These are phyloP conservation scores for Corchorus olitorius DNA, from an alignment of 345 rosid species.

Conservation along the genomic window DNA sequence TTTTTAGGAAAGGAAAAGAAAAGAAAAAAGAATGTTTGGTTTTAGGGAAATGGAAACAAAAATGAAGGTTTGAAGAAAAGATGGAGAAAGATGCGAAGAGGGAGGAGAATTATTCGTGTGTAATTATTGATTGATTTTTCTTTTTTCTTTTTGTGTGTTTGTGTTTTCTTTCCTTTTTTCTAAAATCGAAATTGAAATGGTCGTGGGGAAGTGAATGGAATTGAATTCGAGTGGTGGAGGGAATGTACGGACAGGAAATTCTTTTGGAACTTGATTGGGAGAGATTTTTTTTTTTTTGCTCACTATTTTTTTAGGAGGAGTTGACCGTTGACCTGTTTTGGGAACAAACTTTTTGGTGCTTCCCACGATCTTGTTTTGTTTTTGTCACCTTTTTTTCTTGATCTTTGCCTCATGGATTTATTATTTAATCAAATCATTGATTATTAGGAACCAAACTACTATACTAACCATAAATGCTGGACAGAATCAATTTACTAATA, in stretches of 20 bases:
- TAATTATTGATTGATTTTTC: not conserved
- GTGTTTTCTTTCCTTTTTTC: not conserved
- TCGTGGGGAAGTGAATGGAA: not conserved
- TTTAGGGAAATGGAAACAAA: not conserved
- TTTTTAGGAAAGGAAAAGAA: not conserved
- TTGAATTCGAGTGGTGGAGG: not conserved
- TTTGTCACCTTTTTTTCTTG: too few relatives aligned
- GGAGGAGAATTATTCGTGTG: constrained; percentile 18
- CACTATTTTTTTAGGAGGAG: not conserved
- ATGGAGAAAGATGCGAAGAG: constrained; percentile 17
- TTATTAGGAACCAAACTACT: too few relatives aligned
- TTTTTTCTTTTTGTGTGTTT: not conserved
- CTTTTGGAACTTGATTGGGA: not conserved
- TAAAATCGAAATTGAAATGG: constrained; percentile 25
- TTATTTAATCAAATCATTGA: too few relatives aligned
- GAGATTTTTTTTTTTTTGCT: not conserved
- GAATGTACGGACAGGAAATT: constrained; percentile 23
- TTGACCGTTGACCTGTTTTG: constrained; percentile 22
- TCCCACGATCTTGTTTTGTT: not conserved
- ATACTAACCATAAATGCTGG: too few relatives aligned
- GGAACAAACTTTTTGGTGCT: not conserved
- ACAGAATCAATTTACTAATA: too few relatives aligned
- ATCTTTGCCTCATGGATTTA: too few relatives aligned
- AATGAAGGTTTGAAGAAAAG: constrained; percentile 12
- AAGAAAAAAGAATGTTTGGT: not conserved